phyloP scores from a whole-genome alignment of 148 eudicot species.

The Rhododendron mucronatum region DNA sequence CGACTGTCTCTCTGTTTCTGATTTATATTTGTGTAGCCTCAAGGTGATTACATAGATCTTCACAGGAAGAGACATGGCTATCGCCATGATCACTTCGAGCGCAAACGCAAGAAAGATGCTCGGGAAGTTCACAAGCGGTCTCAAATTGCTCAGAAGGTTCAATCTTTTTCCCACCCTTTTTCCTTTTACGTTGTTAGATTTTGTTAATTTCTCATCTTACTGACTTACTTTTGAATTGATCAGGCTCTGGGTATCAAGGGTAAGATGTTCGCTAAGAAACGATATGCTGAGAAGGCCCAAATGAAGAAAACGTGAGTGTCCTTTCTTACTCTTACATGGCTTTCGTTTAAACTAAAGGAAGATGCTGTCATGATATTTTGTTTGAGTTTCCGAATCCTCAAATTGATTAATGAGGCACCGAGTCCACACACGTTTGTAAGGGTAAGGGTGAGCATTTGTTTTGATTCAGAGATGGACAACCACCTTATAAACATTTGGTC shows the following conservation, averaged over 20 bases:
- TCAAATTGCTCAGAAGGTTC: conserved; percentile 60
- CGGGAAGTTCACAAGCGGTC: conserved; percentile 72
- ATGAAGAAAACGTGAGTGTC: conserved; percentile 90
- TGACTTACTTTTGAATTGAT: conserved; percentile 7
- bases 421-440: neutral
- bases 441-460: neutral
- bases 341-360: neutral
- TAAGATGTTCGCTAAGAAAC: conserved; percentile 78
- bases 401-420: neutral
- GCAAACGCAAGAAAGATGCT: conserved; percentile 87
- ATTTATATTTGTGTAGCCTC: conserved; percentile 40
- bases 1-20: neutral
- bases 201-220: neutral
- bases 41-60: conserved; percentile 89
- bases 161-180: neutral
- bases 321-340: neutral
- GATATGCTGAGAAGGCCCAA: conserved; percentile 76
- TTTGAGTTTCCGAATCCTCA: neutral
- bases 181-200: neutral
- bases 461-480: neutral
- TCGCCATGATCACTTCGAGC: conserved; percentile 76
- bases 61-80: conserved; percentile 83
- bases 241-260: conserved; percentile 94
- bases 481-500: neutral
- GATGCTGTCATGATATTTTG: neutral